Evolutionary conservation across 2,329 filamentous ascomycete genomes (phyloP).

Genomic region (Plectosphaerella sp.): DNA sequence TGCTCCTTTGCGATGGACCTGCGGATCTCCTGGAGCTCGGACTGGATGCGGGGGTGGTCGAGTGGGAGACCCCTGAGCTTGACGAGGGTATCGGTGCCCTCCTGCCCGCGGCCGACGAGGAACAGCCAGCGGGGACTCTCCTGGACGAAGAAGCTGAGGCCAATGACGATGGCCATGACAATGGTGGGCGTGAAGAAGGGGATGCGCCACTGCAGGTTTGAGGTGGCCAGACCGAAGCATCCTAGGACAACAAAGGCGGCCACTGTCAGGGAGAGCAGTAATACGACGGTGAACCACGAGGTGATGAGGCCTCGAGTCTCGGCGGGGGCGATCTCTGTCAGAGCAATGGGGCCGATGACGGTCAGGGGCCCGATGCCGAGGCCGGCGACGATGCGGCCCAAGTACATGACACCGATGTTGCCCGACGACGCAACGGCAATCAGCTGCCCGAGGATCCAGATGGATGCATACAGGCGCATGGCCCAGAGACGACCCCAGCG

Average conservation of each 20-base stretch:
- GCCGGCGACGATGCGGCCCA: constrained; percentile 53
- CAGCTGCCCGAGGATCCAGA: constrained; percentile 28
- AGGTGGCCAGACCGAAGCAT: constrained; percentile 41
- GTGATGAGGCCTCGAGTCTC: constrained; percentile 47
- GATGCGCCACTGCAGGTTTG: constrained; percentile 51
- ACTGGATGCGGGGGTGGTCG: constrained; percentile 30
- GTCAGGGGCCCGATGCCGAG: constrained; percentile 46
- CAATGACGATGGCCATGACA: constrained; percentile 47
- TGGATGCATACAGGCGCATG: constrained; percentile 27
- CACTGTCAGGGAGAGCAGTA: constrained; percentile 26
- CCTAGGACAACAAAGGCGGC: constrained; percentile 37
- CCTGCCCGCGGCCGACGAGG: constrained; percentile 63
- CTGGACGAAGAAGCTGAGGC: constrained; percentile 52
- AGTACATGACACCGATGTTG: constrained; percentile 58
- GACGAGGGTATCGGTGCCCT: constrained; percentile 51
- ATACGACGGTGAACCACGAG: constrained; percentile 42
- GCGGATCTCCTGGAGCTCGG: constrained; percentile 40
- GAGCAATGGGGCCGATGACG: constrained; percentile 37
- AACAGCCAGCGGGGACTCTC: constrained; percentile 65
- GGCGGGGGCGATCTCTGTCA: constrained; percentile 46
- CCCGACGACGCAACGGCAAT: constrained; percentile 33
- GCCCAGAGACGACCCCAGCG: constrained; percentile 33
- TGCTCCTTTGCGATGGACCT: constrained; percentile 17
- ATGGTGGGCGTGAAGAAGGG: constrained; percentile 14
- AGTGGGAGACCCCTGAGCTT: constrained; percentile 38